These are phyloP conservation scores for Jamesozyma jinghongensis DNA, from an alignment of 805 yeast species.

Conservation along the genomic window DNA sequence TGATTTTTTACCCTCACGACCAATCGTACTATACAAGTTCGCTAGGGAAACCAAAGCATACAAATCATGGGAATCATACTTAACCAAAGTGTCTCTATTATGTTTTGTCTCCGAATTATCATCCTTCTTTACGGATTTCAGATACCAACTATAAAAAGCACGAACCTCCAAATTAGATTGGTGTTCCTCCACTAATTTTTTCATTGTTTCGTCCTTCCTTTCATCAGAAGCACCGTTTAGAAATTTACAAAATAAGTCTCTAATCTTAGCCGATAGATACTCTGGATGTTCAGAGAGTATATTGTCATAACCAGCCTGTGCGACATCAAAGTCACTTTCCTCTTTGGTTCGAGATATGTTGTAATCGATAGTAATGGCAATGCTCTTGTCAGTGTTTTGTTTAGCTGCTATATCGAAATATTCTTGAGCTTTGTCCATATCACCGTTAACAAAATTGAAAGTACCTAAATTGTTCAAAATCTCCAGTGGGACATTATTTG, in stretches of 20 bases:
- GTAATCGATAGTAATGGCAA: conserved; percentile 44
- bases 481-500: conserved; percentile 39
- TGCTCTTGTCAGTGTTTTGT: conserved; percentile 23
- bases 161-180: conserved; percentile 71
- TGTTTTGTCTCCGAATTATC: conserved; percentile 59
- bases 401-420: conserved; percentile 42
- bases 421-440: conserved; percentile 46
- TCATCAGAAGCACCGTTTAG: conserved; percentile 31
- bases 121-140: conserved; percentile 43
- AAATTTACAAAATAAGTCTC: conserved; percentile 55
- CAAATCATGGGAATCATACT: conserved; percentile 76
- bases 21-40: conserved; percentile 73
- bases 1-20: conserved; percentile 56
- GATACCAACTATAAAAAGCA: conserved; percentile 87
- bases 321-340: conserved; percentile 19
- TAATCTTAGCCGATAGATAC: conserved; percentile 65
- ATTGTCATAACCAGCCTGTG: conserved; percentile 38
- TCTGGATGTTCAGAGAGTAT: conserved; percentile 55
- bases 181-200: conserved; percentile 42
- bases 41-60: conserved; percentile 88
- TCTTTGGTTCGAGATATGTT: conserved; percentile 75
- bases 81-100: conserved; percentile 75
- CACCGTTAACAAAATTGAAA: conserved; percentile 58
- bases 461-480: conserved; percentile 80
- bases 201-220: conserved; percentile 26